These are phyloP conservation scores for Zasmidium cellare DNA, from an alignment of 2,329 filamentous ascomycete species.

Conservation along the genomic window DNA sequence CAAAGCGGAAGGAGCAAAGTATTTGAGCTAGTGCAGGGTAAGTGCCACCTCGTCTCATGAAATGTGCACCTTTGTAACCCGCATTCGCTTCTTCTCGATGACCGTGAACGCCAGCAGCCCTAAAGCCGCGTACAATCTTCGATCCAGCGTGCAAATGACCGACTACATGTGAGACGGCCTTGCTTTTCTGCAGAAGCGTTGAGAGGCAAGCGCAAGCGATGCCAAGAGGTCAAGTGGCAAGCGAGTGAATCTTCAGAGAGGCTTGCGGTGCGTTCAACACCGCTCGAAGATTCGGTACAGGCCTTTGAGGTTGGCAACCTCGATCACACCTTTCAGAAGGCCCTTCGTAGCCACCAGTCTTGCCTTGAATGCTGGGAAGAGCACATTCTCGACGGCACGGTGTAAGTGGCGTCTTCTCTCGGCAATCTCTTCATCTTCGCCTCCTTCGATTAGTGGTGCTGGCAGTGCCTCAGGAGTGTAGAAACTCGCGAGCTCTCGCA, in stretches of 20 bases:
- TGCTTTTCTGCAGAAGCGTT: neutral
- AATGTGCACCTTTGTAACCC: neutral
- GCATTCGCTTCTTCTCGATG: neutral
- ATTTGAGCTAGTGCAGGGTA: conserved; percentile 2
- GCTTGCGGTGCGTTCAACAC: conserved; percentile 28
- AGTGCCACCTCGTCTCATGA: neutral
- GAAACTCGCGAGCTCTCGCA: conserved; percentile 84
- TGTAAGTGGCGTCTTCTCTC: conserved; percentile 55
- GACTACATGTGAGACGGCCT: neutral
- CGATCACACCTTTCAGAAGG: conserved; percentile 22
- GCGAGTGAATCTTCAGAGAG: too few relatives aligned
- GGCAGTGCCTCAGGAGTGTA: conserved; percentile 88
- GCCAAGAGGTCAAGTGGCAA: neutral
- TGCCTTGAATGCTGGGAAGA: conserved; percentile 87
- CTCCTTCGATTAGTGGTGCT: conserved; percentile 30
- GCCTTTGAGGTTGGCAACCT: conserved; percentile 43
- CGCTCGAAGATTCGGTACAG: conserved; percentile 31
- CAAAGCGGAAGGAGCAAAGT: neutral
- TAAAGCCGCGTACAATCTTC: neutral
- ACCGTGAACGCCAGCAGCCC: neutral
- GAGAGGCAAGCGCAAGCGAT: neutral
- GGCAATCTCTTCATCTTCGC: conserved; percentile 50
- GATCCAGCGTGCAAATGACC: neutral
- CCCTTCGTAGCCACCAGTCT: conserved; percentile 75
- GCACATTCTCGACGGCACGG: conserved; percentile 74